Base-by-base conservation (phyloP, 73 alveolate genomes). In the Tetrahymena malaccensis region DNA sequence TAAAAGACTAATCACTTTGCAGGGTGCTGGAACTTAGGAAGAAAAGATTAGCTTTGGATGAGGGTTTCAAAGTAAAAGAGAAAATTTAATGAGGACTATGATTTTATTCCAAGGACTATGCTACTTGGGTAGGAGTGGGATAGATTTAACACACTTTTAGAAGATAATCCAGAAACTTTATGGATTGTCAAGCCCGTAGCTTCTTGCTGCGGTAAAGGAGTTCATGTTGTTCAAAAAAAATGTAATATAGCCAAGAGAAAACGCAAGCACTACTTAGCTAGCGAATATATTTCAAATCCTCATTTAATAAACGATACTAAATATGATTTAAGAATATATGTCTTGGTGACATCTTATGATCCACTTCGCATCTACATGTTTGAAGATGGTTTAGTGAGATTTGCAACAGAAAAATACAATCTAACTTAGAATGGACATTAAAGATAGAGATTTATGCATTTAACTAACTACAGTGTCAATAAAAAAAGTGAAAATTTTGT, bases 311-410 rank as follows among this genome's bases (percentile, higher is more conserved):
- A 98, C 33, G 99, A 99, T 58, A 97, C 96, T 94, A 99, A 99
- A 96, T 99, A 98, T 83, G 99, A 99, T 97, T 94, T 99, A 55
- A 97, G 99, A 94, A 96, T 98, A 40, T 98, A 98, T 95, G 99
- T 98, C 37, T 94, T 97, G 43, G 99, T 98, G 16, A 98, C 99
- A 10, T 97, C 99, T 94, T 98, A 96, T 95, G 99, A 98, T 93
- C 99, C 99, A 4, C 97, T 99, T 55, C 98, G 99, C 94, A 97
- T 99, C 35, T 99, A 97, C 95, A 96, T 99, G 94, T 99, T 97
- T 96, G 98, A 99, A 83, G 99, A 99, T 93, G 99, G 99, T 19
- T 96, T 99, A 50, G 99, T 98, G 15, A 98, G 99, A 94, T 98
- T 99, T 96, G 99, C 99, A 12, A 98, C 99, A 34, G 98, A 98